These are phyloP conservation scores for Trifolium subterraneum DNA, from an alignment of 306 rosid species.

Conservation along the genomic window DNA sequence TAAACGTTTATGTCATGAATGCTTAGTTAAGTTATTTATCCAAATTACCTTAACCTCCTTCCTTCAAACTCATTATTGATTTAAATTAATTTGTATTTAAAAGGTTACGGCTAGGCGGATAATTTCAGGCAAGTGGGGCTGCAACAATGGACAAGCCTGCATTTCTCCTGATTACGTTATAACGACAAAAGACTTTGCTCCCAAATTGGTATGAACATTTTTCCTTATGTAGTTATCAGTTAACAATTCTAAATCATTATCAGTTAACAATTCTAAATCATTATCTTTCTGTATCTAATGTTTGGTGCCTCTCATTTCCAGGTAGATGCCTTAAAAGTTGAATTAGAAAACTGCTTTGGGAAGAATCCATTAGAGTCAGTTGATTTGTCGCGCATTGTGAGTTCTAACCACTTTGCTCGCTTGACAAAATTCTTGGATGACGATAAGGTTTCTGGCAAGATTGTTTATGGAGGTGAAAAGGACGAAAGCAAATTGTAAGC, in stretches of 20 bases:
- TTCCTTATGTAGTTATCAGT: background rate
- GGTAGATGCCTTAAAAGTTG: slow-evolving; percentile 77
- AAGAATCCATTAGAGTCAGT: slow-evolving; percentile 76
- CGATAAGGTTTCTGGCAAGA: slow-evolving; percentile 81
- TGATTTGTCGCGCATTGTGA: slow-evolving; percentile 89
- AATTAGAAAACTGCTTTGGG: slow-evolving; percentile 75
- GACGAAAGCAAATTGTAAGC: slow-evolving; percentile 80
- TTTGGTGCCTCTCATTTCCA: slow-evolving; percentile 46
- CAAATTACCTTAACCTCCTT: background rate
- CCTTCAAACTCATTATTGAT: slow-evolving; percentile 31
- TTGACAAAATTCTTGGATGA: slow-evolving; percentile 81
- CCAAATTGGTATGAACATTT: slow-evolving; percentile 68
- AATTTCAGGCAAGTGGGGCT: slow-evolving; percentile 88
- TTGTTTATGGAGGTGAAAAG: slow-evolving; percentile 83
- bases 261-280: slow-evolving; percentile 6
- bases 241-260: slow-evolving; percentile 12
- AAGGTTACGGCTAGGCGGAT: slow-evolving; percentile 82
- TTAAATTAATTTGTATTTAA: slow-evolving; percentile 28
- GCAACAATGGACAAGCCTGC: slow-evolving; percentile 94
- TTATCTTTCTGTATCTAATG: slow-evolving; percentile 16
- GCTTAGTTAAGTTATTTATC: background rate
- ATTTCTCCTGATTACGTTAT: slow-evolving; percentile 77
- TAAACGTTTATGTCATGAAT: background rate
- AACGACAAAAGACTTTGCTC: slow-evolving; percentile 83
- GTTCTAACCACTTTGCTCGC: slow-evolving; percentile 78